Conservation (phyloP, 1,284 basidiomycete species). For the Pseudozyma sp. region DNA sequence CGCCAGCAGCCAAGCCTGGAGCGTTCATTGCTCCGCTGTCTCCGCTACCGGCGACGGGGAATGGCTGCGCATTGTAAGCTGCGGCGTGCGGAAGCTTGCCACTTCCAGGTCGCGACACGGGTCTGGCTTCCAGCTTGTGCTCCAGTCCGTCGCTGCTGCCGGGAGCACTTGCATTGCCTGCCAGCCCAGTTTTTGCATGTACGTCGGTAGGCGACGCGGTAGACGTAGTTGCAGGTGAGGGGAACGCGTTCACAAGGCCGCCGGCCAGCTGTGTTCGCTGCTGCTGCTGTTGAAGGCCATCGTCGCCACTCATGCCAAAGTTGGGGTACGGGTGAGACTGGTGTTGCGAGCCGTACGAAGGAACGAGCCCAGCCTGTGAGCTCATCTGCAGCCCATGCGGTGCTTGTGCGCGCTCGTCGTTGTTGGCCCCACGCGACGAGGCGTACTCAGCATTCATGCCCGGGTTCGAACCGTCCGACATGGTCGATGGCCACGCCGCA, state of each 20-base stretch:
- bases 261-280: conserved; percentile 34
- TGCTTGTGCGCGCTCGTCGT: conserved; percentile 17
- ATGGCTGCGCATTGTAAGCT: conserved; percentile 22
- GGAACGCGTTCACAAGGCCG: conserved; percentile 39
- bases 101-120: conserved; percentile 22
- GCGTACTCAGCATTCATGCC: conserved; percentile 14
- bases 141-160: conserved; percentile 5
- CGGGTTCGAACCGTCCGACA: conserved; percentile 7
- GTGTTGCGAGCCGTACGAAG: conserved; percentile 15
- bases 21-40: neutral
- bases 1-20: conserved; percentile 10
- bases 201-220: conserved; percentile 28
- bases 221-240: conserved; percentile 25
- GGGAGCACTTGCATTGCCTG: conserved; percentile 3
- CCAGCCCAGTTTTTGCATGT: conserved; percentile 7
- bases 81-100: conserved; percentile 17
- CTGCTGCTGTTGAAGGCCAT: conserved; percentile 23
- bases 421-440: conserved; percentile 1
- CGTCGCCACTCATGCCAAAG: conserved; percentile 16
- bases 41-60: conserved; percentile 6
- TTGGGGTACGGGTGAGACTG: conserved; percentile 25
- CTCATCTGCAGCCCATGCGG: conserved; percentile 4
- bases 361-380: conserved; percentile 6
- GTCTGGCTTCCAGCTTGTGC: conserved; percentile 11
- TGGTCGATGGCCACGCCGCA: conserved; percentile 17